Evolutionary conservation across 73 alveolate species (phyloP).

Genomic region (Paramecium sexaurelia): DNA sequence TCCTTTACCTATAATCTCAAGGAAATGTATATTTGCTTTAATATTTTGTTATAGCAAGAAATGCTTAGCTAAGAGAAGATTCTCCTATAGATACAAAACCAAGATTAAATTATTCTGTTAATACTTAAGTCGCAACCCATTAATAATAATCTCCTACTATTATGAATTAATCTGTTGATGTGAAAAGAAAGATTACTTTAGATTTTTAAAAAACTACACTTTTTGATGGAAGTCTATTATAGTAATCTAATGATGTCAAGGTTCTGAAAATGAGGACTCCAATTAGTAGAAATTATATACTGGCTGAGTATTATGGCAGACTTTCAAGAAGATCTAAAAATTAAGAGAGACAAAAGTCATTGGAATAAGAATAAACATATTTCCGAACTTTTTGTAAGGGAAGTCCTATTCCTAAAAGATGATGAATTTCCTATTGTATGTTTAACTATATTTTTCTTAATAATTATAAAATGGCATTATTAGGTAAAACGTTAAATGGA

Average conservation of each 20-base stretch:
- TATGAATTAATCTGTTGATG: slow-evolving; percentile 13
- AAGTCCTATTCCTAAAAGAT: slow-evolving; percentile 11
- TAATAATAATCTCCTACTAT: neutral
- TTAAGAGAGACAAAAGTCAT: neutral
- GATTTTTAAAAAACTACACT: slow-evolving; percentile 5
- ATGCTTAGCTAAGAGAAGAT: neutral
- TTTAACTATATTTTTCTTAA: neutral
- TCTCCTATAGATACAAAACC: slow-evolving; percentile 22
- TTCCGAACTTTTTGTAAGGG: slow-evolving; percentile 33
- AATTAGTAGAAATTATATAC: neutral
- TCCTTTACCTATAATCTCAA: neutral
- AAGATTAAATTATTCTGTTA: neutral
- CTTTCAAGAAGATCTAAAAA: neutral
- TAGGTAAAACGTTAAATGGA: slow-evolving; percentile 87
- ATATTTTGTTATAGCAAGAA: neutral
- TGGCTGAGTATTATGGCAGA: slow-evolving; percentile 9
- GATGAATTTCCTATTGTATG: neutral
- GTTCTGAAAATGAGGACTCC: slow-evolving; percentile 45
- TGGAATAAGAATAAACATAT: neutral
- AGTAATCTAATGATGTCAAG: neutral
- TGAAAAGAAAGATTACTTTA: neutral
- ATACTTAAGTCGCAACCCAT: neutral
- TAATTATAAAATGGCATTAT: slow-evolving; percentile 74
- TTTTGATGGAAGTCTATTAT: neutral
- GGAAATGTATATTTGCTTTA: neutral